These are phyloP conservation scores for Oryza rufipogon DNA, from an alignment of 176 grass and related monocot species.

Conservation along the genomic window DNA sequence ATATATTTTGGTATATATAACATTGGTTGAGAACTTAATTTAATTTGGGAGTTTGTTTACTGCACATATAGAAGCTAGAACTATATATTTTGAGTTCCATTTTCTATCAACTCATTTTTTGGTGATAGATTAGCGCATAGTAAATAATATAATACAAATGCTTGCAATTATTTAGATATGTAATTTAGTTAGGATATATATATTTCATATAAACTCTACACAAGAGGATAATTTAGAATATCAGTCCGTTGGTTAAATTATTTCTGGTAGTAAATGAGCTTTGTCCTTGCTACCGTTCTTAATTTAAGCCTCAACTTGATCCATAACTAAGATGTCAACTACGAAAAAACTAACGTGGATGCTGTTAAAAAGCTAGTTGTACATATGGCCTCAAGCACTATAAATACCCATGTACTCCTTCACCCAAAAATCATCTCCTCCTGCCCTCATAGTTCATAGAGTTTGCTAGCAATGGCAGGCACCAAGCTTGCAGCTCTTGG, in stretches of 20 bases:
- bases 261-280: neutral
- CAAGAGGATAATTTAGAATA: too few relatives aligned
- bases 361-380: neutral
- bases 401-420: conserved; percentile 2
- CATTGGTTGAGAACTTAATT: too few relatives aligned
- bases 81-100: too few relatives aligned
- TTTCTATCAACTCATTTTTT: too few relatives aligned
- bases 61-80: too few relatives aligned
- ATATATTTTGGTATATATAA: too few relatives aligned
- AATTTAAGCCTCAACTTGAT: neutral
- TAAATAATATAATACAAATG: neutral
- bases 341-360: neutral
- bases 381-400: neutral
- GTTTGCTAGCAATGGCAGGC: neutral
- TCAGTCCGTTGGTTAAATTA: neutral
- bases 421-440: neutral
- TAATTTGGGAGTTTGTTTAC: too few relatives aligned
- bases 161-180: too few relatives aligned
- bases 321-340: neutral
- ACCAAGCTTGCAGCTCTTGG: conserved; percentile 34
- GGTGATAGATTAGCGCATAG: too few relatives aligned
- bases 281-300: neutral
- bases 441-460: neutral
- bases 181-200: too few relatives aligned
- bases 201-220: too few relatives aligned